Conservation (phyloP, 164 flowering plant species). For the Malania oleifera region DNA sequence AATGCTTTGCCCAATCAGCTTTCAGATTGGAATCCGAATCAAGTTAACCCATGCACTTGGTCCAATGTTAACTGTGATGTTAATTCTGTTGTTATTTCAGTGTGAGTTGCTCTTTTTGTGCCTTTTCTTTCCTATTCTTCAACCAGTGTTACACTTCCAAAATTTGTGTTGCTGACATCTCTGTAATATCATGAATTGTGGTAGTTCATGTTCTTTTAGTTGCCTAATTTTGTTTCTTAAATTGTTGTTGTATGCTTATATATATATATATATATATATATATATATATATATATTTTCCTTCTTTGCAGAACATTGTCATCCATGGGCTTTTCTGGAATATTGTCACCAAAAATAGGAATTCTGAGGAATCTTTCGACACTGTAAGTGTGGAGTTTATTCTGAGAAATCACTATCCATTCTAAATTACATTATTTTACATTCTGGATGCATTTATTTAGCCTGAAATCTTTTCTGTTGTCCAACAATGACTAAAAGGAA, state of each 20-base stretch:
- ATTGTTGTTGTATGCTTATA: too few relatives aligned
- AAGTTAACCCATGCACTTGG: slow-evolving; percentile 2
- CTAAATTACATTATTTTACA: too few relatives aligned
- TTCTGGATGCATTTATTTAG: background rate
- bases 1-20: background rate
- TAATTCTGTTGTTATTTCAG: background rate
- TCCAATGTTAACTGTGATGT: background rate
- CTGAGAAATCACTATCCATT: too few relatives aligned
- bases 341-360: background rate
- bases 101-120: background rate
- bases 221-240: too few relatives aligned
- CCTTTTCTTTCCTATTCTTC: too few relatives aligned
- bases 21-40: background rate
- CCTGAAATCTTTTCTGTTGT: background rate
- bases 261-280: too few relatives aligned
- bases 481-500: background rate
- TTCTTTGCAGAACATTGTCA: background rate
- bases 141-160: too few relatives aligned
- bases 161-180: too few relatives aligned
- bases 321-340: background rate
- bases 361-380: background rate
- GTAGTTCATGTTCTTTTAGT: too few relatives aligned
- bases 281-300: background rate
- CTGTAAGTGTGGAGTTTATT: background rate
- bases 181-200: too few relatives aligned